A percentile compares a stretch with the other conserved stretches of the same genome.
phyloP scores from a whole-genome alignment of 208 protist species.

The Trypanosomatidae sp. region DNA sequence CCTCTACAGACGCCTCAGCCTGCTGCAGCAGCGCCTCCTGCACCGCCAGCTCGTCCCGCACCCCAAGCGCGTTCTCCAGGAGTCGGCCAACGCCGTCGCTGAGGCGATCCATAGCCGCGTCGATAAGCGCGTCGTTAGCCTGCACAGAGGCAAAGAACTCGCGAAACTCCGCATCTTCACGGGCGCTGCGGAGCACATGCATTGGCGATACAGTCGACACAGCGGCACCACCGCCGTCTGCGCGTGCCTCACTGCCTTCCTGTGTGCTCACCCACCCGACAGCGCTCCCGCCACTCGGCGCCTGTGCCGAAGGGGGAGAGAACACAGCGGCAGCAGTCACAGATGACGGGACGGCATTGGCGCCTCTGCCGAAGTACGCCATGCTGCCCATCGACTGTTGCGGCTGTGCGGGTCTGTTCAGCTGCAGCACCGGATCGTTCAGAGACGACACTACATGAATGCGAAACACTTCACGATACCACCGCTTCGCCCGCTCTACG shows the following conservation, averaged over 20 bases:
- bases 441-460: constrained; percentile 30
- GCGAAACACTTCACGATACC: constrained; percentile 54
- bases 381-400: constrained; percentile 16
- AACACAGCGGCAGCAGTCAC: neutral
- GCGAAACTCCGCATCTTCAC: constrained; percentile 65
- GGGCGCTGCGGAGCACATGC: constrained; percentile 26
- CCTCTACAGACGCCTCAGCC: constrained; percentile 41
- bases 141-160: constrained; percentile 58
- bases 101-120: constrained; percentile 68
- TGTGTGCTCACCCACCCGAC: neutral
- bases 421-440: constrained; percentile 7
- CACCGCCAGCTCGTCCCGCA: constrained; percentile 57
- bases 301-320: neutral
- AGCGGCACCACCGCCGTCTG: neutral
- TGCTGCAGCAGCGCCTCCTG: constrained; percentile 59
- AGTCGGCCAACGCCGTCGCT: constrained; percentile 48
- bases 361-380: constrained; percentile 17
- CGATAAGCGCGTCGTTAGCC: constrained; percentile 59
- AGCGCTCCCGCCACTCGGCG: neutral
- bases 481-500: constrained; percentile 40
- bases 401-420: constrained; percentile 19
- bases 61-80: constrained; percentile 57
- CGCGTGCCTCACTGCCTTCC: neutral
- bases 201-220: neutral
- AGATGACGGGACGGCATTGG: constrained; percentile 8